Evolutionary conservation across 495 filamentous ascomycete species (phyloP).

Genomic region (Hypoxylon subgilvum): DNA sequence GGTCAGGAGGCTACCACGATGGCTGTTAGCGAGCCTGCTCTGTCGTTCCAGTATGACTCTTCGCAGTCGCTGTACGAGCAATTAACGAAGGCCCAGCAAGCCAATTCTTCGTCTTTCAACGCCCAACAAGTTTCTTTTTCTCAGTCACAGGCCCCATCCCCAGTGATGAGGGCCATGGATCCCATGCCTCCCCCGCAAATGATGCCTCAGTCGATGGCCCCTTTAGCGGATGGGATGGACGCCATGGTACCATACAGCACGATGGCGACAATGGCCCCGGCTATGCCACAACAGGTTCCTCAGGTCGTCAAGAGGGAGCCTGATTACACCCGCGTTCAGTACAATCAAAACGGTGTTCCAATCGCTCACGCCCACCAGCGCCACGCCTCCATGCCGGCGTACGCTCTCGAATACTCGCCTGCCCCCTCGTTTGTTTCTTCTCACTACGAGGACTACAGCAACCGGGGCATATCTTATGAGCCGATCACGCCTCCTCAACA

Average conservation of each 20-base stretch:
- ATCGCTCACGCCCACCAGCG: conserved; percentile 82
- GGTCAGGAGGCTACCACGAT: conserved; percentile 95
- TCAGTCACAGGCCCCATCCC: conserved; percentile 75
- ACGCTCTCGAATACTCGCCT: conserved; percentile 91
- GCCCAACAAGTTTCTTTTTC: conserved; percentile 81
- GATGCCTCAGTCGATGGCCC: conserved; percentile 80
- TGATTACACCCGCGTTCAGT: conserved; percentile 75
- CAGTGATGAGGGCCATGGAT: conserved; percentile 86
- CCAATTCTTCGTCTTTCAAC: conserved; percentile 94
- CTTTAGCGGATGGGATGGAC: conserved; percentile 80
- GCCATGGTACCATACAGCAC: conserved; percentile 74
- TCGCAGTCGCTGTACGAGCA: conserved; percentile 99
- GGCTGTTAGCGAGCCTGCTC: conserved; percentile 91
- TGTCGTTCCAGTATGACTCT: conserved; percentile 98
- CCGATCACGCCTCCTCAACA: conserved; percentile 95
- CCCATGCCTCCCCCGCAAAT: conserved; percentile 73
- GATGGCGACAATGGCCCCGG: conserved; percentile 63
- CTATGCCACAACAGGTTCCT: conserved; percentile 68
- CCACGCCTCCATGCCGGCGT: conserved; percentile 95
- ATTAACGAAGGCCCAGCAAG: conserved; percentile 98
- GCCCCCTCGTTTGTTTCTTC: conserved; percentile 97
- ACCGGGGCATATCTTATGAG: conserved; percentile 93
- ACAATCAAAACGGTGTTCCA: conserved; percentile 89
- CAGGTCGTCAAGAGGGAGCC: conserved; percentile 82
- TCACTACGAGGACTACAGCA: conserved; percentile 96